Conservation (phyloP, 2,329 filamentous ascomycete species). For the Grosmannia serpens region DNA sequence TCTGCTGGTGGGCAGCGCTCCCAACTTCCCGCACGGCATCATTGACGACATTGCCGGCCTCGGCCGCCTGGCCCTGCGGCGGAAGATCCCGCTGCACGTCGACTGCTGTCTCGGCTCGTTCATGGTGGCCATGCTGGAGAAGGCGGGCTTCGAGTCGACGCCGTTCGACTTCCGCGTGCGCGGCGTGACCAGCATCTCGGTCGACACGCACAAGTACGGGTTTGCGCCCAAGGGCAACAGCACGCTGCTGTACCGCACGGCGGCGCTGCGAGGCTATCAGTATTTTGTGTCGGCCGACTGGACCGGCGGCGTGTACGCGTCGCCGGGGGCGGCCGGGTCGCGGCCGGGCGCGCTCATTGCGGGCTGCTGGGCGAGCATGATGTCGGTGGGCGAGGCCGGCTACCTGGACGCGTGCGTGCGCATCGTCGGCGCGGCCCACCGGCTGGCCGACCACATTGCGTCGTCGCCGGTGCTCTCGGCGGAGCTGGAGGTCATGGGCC, state of each 20-base stretch:
- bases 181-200: conserved; percentile 89
- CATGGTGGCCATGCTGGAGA: conserved; percentile 80
- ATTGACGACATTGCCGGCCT: conserved; percentile 87
- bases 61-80: conserved; percentile 68
- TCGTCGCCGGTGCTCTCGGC: conserved; percentile 55
- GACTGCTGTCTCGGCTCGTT: conserved; percentile 97
- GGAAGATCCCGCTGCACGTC: conserved; percentile 80
- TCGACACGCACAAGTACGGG: conserved; percentile 98
- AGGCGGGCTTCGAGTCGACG: conserved; percentile 82
- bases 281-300: conserved; percentile 95
- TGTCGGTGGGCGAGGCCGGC: conserved; percentile 76
- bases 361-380: conserved; percentile 87
- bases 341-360: conserved; percentile 90
- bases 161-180: conserved; percentile 89
- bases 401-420: conserved; percentile 79
- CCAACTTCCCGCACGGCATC: conserved; percentile 97
- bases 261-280: conserved; percentile 71
- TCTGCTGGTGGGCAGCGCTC: conserved; percentile 84
- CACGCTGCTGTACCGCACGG: conserved; percentile 78
- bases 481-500: conserved; percentile 71
- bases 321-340: conserved; percentile 81
- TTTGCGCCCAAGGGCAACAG: conserved; percentile 98
- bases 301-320: conserved; percentile 92
- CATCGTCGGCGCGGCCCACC: conserved; percentile 80
- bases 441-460: conserved; percentile 64